These are phyloP conservation scores for Metschnikowia lachancei DNA, from an alignment of 805 yeast species.

Conservation along the genomic window DNA sequence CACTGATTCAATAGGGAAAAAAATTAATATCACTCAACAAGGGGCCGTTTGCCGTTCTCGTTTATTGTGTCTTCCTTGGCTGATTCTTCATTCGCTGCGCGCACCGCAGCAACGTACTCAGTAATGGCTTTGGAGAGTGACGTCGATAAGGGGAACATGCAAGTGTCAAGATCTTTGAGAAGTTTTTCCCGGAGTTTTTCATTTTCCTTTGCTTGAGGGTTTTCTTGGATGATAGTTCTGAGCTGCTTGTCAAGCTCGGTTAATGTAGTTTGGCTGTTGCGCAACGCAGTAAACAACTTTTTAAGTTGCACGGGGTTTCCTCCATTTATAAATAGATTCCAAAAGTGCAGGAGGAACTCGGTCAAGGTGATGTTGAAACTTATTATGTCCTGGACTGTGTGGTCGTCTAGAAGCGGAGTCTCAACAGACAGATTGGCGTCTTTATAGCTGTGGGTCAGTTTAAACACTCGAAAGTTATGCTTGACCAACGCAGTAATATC, in stretches of 20 bases:
- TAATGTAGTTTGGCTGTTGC: slow-evolving; percentile 32
- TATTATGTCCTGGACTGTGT: slow-evolving; percentile 33
- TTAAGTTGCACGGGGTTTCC: slow-evolving; percentile 38
- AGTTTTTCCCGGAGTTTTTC: slow-evolving; percentile 35
- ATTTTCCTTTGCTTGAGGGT: slow-evolving; percentile 23
- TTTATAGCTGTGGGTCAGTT: slow-evolving; percentile 26
- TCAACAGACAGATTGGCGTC: slow-evolving; percentile 14
- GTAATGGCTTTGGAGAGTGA: slow-evolving; percentile 35
- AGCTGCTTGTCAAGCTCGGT: slow-evolving; percentile 27
- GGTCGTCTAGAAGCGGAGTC: slow-evolving; percentile 36
- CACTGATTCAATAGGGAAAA: too few species aligned
- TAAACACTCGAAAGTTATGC: slow-evolving; percentile 53
- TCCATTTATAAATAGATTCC: slow-evolving; percentile 39
- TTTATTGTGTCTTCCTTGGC: slow-evolving; percentile 23
- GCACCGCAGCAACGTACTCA: slow-evolving; percentile 35
- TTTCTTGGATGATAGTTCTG: slow-evolving; percentile 13
- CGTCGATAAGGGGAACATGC: slow-evolving; percentile 31
- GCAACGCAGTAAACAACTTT: slow-evolving; percentile 37
- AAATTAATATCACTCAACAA: slow-evolving; percentile 9
- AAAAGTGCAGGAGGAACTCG: slow-evolving; percentile 44
- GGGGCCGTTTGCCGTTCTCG: slow-evolving; percentile 36
- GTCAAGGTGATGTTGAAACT: slow-evolving; percentile 39
- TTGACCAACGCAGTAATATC: slow-evolving; percentile 50
- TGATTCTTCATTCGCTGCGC: slow-evolving; percentile 19
- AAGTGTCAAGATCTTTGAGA: slow-evolving; percentile 30